These are phyloP conservation scores for Saccharomyces hybrid DNA, from an alignment of 1,139 yeast genomes.

Conservation along the genomic window DNA sequence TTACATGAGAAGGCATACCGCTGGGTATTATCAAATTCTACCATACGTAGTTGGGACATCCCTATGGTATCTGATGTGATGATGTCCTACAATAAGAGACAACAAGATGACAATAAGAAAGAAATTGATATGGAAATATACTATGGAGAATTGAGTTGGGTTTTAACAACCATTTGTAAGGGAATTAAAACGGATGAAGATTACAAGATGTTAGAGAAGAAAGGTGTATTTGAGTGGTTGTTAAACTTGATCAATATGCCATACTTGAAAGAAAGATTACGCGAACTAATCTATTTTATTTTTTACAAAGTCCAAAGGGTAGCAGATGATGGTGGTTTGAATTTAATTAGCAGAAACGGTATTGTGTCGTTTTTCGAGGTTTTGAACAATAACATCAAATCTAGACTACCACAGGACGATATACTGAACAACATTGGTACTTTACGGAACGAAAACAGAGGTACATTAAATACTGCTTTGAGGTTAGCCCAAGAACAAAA, in stretches of 20 bases:
- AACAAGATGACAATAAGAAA: conserved; percentile 18
- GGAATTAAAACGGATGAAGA: conserved; percentile 46
- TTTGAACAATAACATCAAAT: conserved; percentile 18
- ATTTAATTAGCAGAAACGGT: conserved; percentile 59
- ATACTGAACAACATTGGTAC: not conserved
- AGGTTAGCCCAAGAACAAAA: conserved; percentile 29
- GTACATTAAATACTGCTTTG: not conserved
- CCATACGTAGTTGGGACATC: conserved; percentile 47
- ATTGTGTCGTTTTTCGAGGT: conserved; percentile 44
- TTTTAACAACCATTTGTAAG: conserved; percentile 42
- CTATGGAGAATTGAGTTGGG: conserved; percentile 59
- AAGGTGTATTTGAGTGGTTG: conserved; percentile 61
- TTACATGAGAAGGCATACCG: conserved; percentile 62
- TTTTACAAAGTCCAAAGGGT: conserved; percentile 46
- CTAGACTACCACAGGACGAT: not conserved
- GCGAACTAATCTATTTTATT: conserved; percentile 38
- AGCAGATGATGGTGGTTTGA: conserved; percentile 50
- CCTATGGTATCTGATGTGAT: conserved; percentile 55
- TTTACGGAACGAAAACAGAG: not conserved
- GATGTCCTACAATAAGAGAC: conserved; percentile 18
- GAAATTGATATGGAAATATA: conserved; percentile 43
- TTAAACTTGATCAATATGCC: conserved; percentile 50
- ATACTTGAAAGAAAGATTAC: conserved; percentile 38
- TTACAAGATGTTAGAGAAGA: conserved; percentile 43
- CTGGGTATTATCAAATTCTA: conserved; percentile 44